These are phyloP conservation scores for Graphilbum fragrans DNA, from an alignment of 2,329 filamentous ascomycete genomes.

Conservation along the genomic window DNA sequence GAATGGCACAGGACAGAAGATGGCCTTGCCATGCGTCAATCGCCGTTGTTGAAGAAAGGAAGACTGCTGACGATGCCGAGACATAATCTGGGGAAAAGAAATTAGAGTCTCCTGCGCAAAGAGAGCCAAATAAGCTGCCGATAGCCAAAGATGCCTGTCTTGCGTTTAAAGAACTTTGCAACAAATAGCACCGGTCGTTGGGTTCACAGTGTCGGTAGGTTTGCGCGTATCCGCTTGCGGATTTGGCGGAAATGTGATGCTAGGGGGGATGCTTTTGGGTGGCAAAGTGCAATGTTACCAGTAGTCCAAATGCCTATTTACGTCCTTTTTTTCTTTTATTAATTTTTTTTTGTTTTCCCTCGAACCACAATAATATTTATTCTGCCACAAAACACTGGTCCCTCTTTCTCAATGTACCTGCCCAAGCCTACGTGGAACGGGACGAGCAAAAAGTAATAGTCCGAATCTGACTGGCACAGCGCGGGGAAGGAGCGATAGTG, in stretches of 20 bases:
- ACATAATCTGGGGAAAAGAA: constrained; percentile 4
- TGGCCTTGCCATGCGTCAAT: constrained; percentile 2
- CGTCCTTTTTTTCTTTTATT: too few species aligned
- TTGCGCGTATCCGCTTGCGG: neutral
- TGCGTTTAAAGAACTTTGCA: too few species aligned
- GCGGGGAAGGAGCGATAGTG: neutral
- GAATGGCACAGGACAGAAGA: neutral
- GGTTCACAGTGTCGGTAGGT: too few species aligned
- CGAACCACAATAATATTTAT: too few species aligned
- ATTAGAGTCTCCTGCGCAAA: too few species aligned
- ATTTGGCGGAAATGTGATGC: neutral
- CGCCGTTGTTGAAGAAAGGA: constrained; percentile 3
- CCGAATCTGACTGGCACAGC: neutral
- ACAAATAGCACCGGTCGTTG: too few species aligned
- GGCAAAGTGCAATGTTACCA: too few species aligned
- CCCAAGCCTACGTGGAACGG: too few species aligned
- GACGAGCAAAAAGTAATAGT: constrained; percentile 9
- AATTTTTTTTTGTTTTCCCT: too few species aligned
- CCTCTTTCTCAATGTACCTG: too few species aligned
- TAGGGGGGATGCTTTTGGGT: neutral
- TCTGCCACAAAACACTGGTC: too few species aligned
- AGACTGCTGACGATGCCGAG: constrained; percentile 3
- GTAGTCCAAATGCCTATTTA: too few species aligned
- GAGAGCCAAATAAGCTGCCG: neutral
- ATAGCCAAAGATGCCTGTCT: neutral